Conservation (phyloP, 768 basidiomycete species). For the Amanita brunnescens region DNA sequence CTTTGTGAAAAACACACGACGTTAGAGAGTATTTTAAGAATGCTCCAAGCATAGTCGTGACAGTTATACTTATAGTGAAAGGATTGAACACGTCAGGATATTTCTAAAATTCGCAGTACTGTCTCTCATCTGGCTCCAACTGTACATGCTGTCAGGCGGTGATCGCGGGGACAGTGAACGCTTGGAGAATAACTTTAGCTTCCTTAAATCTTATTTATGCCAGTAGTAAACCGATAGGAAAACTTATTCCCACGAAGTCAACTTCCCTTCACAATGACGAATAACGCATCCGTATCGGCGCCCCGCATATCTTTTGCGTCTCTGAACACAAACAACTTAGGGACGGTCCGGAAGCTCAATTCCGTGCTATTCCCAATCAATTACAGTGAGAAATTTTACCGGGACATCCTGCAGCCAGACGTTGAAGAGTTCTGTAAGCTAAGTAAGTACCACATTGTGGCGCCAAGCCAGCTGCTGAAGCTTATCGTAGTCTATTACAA, state of each 20-base stretch:
- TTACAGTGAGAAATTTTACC: conserved; percentile 85
- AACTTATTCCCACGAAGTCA: not conserved
- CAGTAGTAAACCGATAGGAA: not conserved
- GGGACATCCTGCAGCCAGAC: conserved; percentile 66
- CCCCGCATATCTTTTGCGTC: conserved; percentile 62
- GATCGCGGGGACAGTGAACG: not conserved
- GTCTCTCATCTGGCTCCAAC: not conserved
- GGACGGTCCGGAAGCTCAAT: conserved; percentile 61
- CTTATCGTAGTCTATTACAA: conserved; percentile 72
- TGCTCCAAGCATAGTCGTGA: too few relatives aligned
- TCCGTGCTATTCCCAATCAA: conserved; percentile 84
- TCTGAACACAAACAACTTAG: conserved; percentile 75
- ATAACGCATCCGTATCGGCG: conserved; percentile 12
- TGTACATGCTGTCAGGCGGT: not conserved
- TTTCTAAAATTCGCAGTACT: not conserved
- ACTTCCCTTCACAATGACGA: conserved; percentile 14
- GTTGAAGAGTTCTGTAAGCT: conserved; percentile 85
- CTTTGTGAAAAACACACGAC: not conserved
- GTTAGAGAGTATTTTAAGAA: not conserved
- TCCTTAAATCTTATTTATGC: not conserved
- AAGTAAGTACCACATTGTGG: conserved; percentile 39
- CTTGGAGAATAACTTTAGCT: not conserved
- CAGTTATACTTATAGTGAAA: too few relatives aligned
- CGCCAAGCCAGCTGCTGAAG: conserved; percentile 8
- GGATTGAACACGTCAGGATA: not conserved